Conservation (phyloP, 1,284 basidiomycete genomes). For the Cyathus olla region DNA sequence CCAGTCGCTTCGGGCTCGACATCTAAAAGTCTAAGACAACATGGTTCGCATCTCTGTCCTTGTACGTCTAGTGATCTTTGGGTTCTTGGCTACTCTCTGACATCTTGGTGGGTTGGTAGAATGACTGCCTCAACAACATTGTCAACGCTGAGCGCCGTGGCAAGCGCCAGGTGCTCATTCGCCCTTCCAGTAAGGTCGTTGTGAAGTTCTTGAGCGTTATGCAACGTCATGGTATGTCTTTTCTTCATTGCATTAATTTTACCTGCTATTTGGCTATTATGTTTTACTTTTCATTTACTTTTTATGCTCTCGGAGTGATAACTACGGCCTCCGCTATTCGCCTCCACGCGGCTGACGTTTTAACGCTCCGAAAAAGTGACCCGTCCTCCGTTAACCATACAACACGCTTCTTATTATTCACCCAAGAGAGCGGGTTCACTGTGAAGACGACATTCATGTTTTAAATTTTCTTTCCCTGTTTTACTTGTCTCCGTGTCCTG, state of each 20-base stretch:
- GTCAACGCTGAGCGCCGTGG: conserved; percentile 98
- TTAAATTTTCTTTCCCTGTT: conserved; percentile 2
- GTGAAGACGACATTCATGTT: conserved; percentile 58
- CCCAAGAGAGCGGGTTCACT: conserved; percentile 64
- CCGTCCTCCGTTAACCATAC: conserved; percentile 62
- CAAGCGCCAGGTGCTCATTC: conserved; percentile 97
- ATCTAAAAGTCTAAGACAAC: conserved; percentile 47
- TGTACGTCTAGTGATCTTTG: conserved; percentile 55
- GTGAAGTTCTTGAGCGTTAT: conserved; percentile 97
- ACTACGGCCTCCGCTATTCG: conserved; percentile 72
- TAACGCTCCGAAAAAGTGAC: conserved; percentile 77
- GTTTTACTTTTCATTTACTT: conserved; percentile 10
- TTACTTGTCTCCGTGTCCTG: neutral
- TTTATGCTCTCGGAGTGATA: conserved; percentile 68
- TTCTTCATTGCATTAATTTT: neutral
- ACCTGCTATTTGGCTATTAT: neutral
- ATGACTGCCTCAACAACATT: conserved; percentile 96
- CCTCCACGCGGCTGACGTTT: conserved; percentile 74
- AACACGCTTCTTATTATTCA: conserved; percentile 45
- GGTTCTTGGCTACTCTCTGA: conserved; percentile 6
- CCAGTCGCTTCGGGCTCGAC: conserved; percentile 14
- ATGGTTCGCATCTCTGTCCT: conserved; percentile 91
- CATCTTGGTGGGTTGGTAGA: conserved; percentile 54
- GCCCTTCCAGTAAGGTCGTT: conserved; percentile 96
- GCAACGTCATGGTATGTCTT: conserved; percentile 93